Base-by-base conservation (phyloP, 2,329 filamentous ascomycete genomes). In the Cladophialophora chaetospira region DNA sequence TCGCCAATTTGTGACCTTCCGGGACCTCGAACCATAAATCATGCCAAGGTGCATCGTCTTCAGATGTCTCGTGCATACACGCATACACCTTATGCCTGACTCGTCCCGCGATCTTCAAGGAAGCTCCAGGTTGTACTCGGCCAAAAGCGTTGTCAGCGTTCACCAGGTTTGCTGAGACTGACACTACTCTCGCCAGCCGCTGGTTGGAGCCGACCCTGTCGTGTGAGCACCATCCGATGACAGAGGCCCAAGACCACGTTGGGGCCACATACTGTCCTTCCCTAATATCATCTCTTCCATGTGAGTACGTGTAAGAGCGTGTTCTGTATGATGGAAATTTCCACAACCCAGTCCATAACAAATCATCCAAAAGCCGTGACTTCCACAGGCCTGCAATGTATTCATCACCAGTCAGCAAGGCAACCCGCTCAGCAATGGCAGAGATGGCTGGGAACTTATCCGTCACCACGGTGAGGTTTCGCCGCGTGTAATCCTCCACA, bases 371-470 rank as follows among this genome's bases (percentile, higher is more conserved):
- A 10, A 48, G 15, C 9, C 29, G n/a, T 5, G 45, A 48, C 19
- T 28, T 35, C 45, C 45, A 48, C 31, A 48, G 9, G 19, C 45
- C 45, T 4, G 45, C 45, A 25, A 48, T 13, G 29, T 48, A 48
- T 23, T 17, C 29, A 9, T 48, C 45, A 11, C 28, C 29, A 21
- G 45, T 35, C 17, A 35, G 13, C 3, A 15, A 2, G 4, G 26
- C 26, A 29, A 48, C 19, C 9, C 26, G 45, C 15, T 48, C 19
- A 6, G 45, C 45, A 4, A 48, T 33, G 2, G 28, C 45, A 6
- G 45, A 35, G 11, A 48, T 23, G n/a, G 45, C 45, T 9, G 31
- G 17, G 10, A 48, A 35, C 19, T 35, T 35, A 19, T 48, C 45
- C 5, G 17, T 35, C 4, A 10, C 28, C n/a, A 35, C 45, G 11